These are phyloP conservation scores for Morella rubra DNA, from an alignment of 306 rosid species.

Conservation along the genomic window DNA sequence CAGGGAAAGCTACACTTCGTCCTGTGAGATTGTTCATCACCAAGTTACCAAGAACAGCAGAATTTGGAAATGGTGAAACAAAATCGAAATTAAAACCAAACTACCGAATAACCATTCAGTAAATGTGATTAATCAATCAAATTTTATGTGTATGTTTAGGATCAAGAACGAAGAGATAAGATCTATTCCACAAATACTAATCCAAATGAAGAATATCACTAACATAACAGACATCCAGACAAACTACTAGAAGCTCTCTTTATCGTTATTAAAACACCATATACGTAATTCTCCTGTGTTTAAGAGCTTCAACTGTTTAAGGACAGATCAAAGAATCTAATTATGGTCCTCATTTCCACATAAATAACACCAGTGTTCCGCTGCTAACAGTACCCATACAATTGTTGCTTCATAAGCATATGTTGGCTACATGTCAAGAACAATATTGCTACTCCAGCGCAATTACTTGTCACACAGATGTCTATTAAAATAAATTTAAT, in stretches of 20 bases:
- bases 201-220: background rate
- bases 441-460: background rate
- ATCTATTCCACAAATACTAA: slow-evolving; percentile 25
- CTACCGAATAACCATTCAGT: background rate
- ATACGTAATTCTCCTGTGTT: background rate
- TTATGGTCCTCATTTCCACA: background rate
- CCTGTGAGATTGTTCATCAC: slow-evolving; percentile 60
- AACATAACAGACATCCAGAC: background rate
- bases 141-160: slow-evolving; percentile 15
- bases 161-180: slow-evolving; percentile 13
- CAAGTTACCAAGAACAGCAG: slow-evolving; percentile 34
- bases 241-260: background rate
- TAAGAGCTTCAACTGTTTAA: slow-evolving; percentile 4
- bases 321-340: too few relatives aligned
- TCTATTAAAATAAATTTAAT: background rate
- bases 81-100: background rate
- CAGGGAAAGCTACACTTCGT: slow-evolving; percentile 98
- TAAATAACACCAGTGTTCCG: background rate
- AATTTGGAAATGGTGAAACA: slow-evolving; percentile 21
- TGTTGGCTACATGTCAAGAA: background rate
- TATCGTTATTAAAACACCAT: background rate
- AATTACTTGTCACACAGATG: background rate
- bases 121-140: slow-evolving; percentile 20
- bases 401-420: background rate
- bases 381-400: background rate